phyloP scores from a whole-genome alignment of 768 basidiomycete species.

The Lentinus tigrinus region DNA sequence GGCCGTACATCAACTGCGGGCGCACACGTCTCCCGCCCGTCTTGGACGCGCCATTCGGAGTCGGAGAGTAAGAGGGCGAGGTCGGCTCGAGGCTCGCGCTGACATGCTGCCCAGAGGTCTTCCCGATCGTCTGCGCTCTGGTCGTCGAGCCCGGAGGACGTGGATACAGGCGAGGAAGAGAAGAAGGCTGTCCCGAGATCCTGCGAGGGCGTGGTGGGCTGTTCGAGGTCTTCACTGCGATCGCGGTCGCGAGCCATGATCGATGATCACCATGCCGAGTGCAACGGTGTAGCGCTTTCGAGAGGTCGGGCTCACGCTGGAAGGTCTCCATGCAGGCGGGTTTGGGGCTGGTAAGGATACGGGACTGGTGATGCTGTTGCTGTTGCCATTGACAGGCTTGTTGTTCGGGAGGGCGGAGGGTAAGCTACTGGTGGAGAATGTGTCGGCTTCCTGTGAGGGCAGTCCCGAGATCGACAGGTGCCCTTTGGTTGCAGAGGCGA shows the following conservation, averaged over 20 bases:
- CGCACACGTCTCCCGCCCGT: constrained; percentile 37
- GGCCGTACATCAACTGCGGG: constrained; percentile 58
- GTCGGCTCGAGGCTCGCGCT: constrained; percentile 25
- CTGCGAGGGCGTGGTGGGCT: constrained; percentile 21
- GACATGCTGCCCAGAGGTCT: constrained; percentile 33
- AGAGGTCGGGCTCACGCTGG: constrained; percentile 63
- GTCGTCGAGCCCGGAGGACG: constrained; percentile 22
- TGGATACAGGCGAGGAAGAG: constrained; percentile 36
- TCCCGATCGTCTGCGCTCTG: constrained; percentile 48
- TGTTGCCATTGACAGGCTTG: constrained; percentile 17
- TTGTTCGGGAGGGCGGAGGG: constrained; percentile 24
- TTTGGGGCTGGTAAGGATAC: constrained; percentile 51
- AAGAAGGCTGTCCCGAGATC: constrained; percentile 44
- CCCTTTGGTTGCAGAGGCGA: constrained; percentile 27
- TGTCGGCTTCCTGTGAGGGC: constrained; percentile 25
- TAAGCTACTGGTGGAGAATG: constrained; percentile 9
- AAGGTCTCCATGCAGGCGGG: constrained; percentile 38
- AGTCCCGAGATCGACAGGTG: constrained; percentile 52
- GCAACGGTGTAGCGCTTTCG: constrained; percentile 87
- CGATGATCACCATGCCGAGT: constrained; percentile 68
- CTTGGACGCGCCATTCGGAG: constrained; percentile 12
- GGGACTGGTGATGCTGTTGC: no score
- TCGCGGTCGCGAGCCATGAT: constrained; percentile 22
- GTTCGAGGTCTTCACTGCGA: constrained; percentile 28
- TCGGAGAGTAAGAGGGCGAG: constrained; percentile 28